Evolutionary conservation across 192 early-diverging fungal species (phyloP), one percentile per base, ranked within the genome.

Genomic region (Jimgerdemannia lactiflua): DNA sequence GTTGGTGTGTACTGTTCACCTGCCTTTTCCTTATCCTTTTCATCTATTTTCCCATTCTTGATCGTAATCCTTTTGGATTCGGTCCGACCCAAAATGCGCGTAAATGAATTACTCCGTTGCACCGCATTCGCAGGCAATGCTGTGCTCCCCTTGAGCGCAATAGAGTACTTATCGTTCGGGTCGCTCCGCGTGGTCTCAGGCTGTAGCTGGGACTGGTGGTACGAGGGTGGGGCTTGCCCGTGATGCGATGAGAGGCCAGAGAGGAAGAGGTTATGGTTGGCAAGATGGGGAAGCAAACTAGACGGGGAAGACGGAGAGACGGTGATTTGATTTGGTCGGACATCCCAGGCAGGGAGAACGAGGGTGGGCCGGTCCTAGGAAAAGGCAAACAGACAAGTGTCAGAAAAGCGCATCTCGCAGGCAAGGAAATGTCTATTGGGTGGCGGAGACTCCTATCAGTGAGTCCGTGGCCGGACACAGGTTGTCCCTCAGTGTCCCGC

Each of bases 91-190:
- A 83, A 69, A 10, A 83, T 72, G 19, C 81, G 72, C 10, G 78
- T 79, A 44, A 83, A 79, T 4, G 81, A 83, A 44, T 79, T 83
- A 29, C 78, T 79, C 72, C 81, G 72, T 41, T 83, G 18, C 70
- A 75, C 70, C 70, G 74, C 18, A 59, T 14, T 14, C 14, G 49
- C 8, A 14, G 49, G 49, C 14, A 59, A 14, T 14, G 6, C 0
- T 59, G 49, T 6, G 49, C 49, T 59, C 6, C 49, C 14, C 49
- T 59, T 59, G 14, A 59, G 49, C 14, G 49, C 49, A 6, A 14
- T 14, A 10, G 49, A 59, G 49, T 59, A 59, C 14, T 59, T 59
- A 14, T 59, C 49, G 14, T 59, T 59, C 8, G 49, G 49, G 14
- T 59, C 49, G 14, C 49, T 59, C 49, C 49, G 6, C 8, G 49